phyloP scores from a whole-genome alignment of 2,329 filamentous ascomycete species.

The Penicillium freii region DNA sequence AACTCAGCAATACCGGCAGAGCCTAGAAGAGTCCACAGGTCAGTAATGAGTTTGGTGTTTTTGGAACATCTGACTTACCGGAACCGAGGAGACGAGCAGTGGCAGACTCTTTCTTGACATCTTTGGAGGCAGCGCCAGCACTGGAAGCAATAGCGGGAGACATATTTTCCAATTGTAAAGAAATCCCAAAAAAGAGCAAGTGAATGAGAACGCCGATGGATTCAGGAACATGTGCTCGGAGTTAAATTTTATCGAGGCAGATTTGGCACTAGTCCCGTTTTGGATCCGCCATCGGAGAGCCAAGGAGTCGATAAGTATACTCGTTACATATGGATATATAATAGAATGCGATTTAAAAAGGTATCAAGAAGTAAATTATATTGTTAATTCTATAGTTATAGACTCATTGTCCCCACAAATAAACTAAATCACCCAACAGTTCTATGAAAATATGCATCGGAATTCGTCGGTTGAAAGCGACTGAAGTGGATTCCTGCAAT shows the following conservation, averaged over 20 bases:
- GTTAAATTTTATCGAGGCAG: conserved; percentile 25
- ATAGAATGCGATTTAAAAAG: background rate
- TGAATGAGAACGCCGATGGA: conserved; percentile 15
- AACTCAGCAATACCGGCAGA: conserved; percentile 91
- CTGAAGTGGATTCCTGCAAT: background rate
- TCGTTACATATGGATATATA: no score
- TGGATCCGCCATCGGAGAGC: conserved; percentile 25
- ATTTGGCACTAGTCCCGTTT: conserved; percentile 24
- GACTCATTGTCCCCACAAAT: background rate
- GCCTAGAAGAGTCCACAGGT: conserved; percentile 52
- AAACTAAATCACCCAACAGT: background rate
- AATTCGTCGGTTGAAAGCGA: background rate
- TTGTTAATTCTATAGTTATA: no score
- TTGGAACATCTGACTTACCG: conserved; percentile 55
- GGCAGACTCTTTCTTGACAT: conserved; percentile 82
- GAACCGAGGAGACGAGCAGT: conserved; percentile 85
- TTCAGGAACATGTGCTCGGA: conserved; percentile 20
- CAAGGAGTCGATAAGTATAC: background rate
- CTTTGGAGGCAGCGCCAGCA: conserved; percentile 53
- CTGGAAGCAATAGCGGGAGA: conserved; percentile 52
- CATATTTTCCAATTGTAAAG: conserved; percentile 42
- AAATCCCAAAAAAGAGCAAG: conserved; percentile 4
- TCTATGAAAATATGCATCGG: background rate
- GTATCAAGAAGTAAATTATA: background rate
- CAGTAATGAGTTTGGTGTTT: conserved; percentile 6